These are phyloP conservation scores for Leccinum fallax DNA, from an alignment of 1,284 basidiomycete genomes.

Conservation along the genomic window DNA sequence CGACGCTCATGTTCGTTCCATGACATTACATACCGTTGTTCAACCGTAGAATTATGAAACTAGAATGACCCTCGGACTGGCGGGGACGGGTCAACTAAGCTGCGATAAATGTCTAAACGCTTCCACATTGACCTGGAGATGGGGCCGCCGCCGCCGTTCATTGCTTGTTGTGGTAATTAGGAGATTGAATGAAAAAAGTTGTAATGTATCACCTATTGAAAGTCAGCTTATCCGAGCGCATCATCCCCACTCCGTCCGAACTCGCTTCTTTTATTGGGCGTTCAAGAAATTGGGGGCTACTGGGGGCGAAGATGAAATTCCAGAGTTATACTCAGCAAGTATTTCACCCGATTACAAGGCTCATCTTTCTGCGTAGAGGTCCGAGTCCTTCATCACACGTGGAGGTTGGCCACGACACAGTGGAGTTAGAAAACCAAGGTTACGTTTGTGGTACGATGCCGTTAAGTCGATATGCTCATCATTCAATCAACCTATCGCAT, in stretches of 20 bases:
- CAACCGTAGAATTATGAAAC: not conserved
- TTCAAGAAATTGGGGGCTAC: not conserved
- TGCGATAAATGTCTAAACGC: not conserved
- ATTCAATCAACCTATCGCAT: not conserved
- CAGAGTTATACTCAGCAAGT: not conserved
- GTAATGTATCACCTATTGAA: not conserved
- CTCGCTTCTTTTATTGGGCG: not conserved
- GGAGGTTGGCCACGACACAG: no score
- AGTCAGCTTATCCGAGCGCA: not conserved
- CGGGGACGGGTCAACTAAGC: not conserved
- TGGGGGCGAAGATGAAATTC: not conserved
- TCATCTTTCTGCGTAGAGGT: not conserved
- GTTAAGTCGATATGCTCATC: not conserved
- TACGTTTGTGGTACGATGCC: not conserved
- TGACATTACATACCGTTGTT: not conserved
- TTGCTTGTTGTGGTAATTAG: no score
- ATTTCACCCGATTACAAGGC: not conserved
- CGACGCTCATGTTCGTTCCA: not conserved
- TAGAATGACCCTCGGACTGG: not conserved
- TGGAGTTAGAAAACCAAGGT: not conserved
- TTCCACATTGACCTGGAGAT: not conserved
- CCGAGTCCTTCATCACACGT: not conserved
- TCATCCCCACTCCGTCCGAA: not conserved
- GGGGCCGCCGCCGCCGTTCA: no score
- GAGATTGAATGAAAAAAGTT: no score